These are phyloP conservation scores for Aechmea fasciata DNA, from an alignment of 176 grass and related monocot genomes.

Conservation along the genomic window DNA sequence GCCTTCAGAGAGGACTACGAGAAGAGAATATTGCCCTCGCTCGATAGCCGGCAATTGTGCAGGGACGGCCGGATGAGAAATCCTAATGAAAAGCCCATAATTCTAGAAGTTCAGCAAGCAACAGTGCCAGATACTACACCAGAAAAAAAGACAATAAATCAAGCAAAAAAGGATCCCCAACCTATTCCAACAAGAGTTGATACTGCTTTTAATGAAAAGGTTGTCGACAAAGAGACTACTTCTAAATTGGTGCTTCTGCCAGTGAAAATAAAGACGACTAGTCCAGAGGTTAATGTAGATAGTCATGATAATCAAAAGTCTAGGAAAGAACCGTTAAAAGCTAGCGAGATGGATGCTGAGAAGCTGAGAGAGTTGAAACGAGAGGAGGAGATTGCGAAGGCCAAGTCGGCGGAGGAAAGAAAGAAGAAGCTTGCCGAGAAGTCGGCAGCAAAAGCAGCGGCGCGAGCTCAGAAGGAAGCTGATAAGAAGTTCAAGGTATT, in stretches of 20 bases:
- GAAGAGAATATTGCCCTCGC: constrained; percentile 64
- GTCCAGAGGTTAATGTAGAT: constrained; percentile 1
- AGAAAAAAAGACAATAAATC: constrained; percentile 32
- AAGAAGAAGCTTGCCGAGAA: constrained; percentile 94
- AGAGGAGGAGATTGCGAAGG: constrained; percentile 87
- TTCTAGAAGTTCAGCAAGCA: constrained; percentile 28
- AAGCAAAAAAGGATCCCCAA: constrained; percentile 23
- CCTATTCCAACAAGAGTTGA: constrained; percentile 32
- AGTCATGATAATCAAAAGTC: constrained; percentile 25
- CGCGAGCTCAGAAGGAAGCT: constrained; percentile 64
- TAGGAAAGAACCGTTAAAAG: constrained; percentile 43
- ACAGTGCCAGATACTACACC: constrained; percentile 32
- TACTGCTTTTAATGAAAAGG: constrained; percentile 27
- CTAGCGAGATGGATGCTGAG: constrained; percentile 46
- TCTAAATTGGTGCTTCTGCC: constrained; percentile 15
- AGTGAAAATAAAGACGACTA: constrained; percentile 9
- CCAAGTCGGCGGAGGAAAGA: constrained; percentile 68
- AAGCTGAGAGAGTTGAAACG: constrained; percentile 86
- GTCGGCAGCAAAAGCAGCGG: constrained; percentile 56
- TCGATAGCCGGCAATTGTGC: constrained; percentile 52
- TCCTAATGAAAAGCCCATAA: constrained; percentile 79
- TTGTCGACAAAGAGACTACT: constrained; percentile 27
- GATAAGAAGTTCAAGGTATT: constrained; percentile 71
- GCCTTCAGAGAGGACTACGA: constrained; percentile 84
- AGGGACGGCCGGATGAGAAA: constrained; percentile 89